Conservation (phyloP, 2,329 filamentous ascomycete species). For the Ceratocystiopsis sp. region DNA sequence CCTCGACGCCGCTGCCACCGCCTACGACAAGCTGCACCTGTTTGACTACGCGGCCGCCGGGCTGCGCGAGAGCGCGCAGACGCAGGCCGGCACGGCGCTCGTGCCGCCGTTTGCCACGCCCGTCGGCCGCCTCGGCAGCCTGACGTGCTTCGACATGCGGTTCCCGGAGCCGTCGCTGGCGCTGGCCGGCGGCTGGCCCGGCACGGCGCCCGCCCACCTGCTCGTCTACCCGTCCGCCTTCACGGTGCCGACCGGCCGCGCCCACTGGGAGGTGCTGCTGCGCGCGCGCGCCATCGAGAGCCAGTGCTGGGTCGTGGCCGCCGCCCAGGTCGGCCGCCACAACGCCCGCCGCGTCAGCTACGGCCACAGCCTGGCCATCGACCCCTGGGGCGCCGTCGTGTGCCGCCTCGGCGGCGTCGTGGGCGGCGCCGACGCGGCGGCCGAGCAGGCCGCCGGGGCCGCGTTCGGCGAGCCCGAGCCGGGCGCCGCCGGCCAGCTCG, state of each 20-base stretch:
- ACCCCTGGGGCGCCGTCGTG: constrained; percentile 69
- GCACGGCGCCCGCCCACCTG: constrained; percentile 41
- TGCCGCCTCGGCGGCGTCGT: constrained; percentile 41
- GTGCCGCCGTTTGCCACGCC: constrained; percentile 53
- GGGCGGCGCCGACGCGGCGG: constrained; percentile 21
- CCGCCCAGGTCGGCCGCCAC: constrained; percentile 61
- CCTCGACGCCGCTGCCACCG: constrained; percentile 17
- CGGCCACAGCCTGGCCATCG: constrained; percentile 70
- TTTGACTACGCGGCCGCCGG: constrained; percentile 49
- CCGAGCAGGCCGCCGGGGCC: neutral
- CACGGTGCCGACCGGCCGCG: constrained; percentile 66
- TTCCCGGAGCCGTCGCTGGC: constrained; percentile 61
- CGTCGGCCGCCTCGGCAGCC: constrained; percentile 57
- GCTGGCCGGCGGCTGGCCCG: constrained; percentile 27
- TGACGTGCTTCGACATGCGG: constrained; percentile 83
- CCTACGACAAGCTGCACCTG: constrained; percentile 79
- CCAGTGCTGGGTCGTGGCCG: constrained; percentile 72
- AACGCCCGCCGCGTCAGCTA: constrained; percentile 53
- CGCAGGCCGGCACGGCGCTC: constrained; percentile 14
- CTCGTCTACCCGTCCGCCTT: constrained; percentile 83
- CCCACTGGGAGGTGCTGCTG: constrained; percentile 73
- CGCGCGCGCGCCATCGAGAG: constrained; percentile 75
- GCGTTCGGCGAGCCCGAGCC: constrained; percentile 12
- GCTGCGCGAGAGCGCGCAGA: constrained; percentile 24
- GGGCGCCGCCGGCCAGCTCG: constrained; percentile 28